phyloP scores from a whole-genome alignment of 2,329 filamentous ascomycete species.

The Apiospora saccharicola region DNA sequence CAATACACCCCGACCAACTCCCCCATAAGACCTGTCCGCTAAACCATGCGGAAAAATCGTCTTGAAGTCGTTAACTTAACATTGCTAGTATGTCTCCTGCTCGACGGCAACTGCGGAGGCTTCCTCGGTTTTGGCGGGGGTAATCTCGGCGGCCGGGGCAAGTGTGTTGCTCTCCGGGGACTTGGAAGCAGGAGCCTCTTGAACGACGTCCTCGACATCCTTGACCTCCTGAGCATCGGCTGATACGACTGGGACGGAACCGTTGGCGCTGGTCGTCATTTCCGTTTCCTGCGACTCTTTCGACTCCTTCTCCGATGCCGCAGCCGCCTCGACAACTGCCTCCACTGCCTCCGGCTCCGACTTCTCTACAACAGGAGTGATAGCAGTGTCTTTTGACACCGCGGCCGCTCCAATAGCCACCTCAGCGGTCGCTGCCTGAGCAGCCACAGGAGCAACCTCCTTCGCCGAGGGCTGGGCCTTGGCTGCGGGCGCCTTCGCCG shows the following conservation, averaged over 20 bases:
- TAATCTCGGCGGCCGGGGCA: background rate
- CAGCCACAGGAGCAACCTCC: conserved; percentile 35
- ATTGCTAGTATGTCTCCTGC: conserved; percentile 9
- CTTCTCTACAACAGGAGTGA: conserved; percentile 28
- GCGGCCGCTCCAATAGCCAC: conserved; percentile 28
- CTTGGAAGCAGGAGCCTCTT: conserved; percentile 27
- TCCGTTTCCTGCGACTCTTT: conserved; percentile 27
- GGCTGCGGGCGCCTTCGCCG: conserved; percentile 13
- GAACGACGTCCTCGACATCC: conserved; percentile 39
- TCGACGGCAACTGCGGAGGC: conserved; percentile 2
- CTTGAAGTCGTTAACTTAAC: background rate
- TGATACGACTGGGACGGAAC: conserved; percentile 25
- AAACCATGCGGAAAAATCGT: conserved; percentile 7
- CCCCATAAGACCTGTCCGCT: background rate
- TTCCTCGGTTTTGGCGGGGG: conserved; percentile 23
- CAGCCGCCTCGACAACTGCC: conserved; percentile 24
- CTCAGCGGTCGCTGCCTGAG: conserved; percentile 29
- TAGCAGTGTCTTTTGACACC: conserved; percentile 25
- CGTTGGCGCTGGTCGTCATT: conserved; percentile 26
- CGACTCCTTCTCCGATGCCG: conserved; percentile 20
- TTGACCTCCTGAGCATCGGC: conserved; percentile 36
- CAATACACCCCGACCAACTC: background rate
- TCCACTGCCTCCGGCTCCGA: conserved; percentile 22
- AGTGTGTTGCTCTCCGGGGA: background rate
- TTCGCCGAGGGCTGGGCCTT: conserved; percentile 36